A percentile compares a stretch with the other conserved stretches of the same genome.
Conservation (phyloP, 768 basidiomycete species). For the Strobilomyces confusus region DNA sequence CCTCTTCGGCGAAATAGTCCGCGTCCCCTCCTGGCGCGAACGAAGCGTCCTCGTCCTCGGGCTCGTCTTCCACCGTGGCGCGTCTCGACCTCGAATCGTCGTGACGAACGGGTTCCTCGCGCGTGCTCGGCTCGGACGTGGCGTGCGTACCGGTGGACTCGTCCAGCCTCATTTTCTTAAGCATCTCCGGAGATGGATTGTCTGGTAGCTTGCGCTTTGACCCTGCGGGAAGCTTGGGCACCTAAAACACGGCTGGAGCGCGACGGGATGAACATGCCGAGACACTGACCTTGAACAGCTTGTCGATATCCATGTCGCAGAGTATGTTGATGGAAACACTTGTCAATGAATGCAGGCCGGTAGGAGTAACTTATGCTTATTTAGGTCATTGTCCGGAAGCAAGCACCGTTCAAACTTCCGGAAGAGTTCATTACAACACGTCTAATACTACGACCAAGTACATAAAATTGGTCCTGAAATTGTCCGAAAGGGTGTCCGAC, state of each 20-base stretch:
- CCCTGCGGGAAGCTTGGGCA: slow-evolving; percentile 61
- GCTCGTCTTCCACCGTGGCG: slow-evolving; percentile 57
- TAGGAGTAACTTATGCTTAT: not conserved
- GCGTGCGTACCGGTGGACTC: slow-evolving; percentile 9
- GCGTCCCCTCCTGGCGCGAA: slow-evolving; percentile 87
- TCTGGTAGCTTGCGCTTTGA: slow-evolving; percentile 75
- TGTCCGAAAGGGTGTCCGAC: not conserved
- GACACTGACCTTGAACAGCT: slow-evolving; percentile 42
- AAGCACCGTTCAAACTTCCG: too few relatives aligned
- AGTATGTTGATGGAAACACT: not conserved
- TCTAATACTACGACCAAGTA: slow-evolving; percentile 4
- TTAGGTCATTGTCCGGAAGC: not conserved
- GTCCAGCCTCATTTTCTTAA: slow-evolving; percentile 75
- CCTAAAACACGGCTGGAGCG: slow-evolving; percentile 34
- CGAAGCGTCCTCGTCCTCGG: slow-evolving; percentile 31
- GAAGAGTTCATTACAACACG: not conserved
- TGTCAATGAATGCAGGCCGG: not conserved
- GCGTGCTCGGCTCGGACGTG: slow-evolving; percentile 7
- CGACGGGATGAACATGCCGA: not conserved
- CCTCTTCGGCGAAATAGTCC: slow-evolving; percentile 88
- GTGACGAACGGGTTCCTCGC: slow-evolving; percentile 6
- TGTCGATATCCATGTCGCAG: slow-evolving; percentile 45
- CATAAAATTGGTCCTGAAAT: not conserved
- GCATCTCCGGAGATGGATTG: slow-evolving; percentile 73
- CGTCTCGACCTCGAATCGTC: slow-evolving; percentile 33